A percentile compares a stretch with the other conserved stretches of the same genome.
These are phyloP conservation scores for Peronosclerospora sorghi DNA, from an alignment of 352 stramenopile species.

Conservation along the genomic window DNA sequence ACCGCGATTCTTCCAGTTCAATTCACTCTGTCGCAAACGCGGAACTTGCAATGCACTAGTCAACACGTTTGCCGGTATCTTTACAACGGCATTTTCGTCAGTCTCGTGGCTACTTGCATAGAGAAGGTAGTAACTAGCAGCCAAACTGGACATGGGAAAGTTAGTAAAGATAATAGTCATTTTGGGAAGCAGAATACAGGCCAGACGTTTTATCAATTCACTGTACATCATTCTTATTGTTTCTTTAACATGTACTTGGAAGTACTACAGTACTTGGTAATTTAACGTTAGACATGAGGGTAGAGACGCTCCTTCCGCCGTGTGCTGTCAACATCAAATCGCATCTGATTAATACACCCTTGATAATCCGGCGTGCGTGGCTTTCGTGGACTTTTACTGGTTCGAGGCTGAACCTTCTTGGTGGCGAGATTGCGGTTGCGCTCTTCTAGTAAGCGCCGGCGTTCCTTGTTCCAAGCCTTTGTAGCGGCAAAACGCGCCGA, in stretches of 20 bases:
- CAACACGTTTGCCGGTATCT: not conserved
- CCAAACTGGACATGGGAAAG: constrained; percentile 12
- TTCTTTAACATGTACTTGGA: too few species aligned
- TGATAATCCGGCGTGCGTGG: constrained; percentile 8
- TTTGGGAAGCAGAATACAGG: constrained; percentile 1
- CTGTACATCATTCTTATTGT: too few species aligned
- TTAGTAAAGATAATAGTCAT: constrained; percentile 8
- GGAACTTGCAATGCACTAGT: constrained; percentile 17
- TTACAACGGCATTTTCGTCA: not conserved
- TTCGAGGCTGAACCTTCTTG: constrained; percentile 4
- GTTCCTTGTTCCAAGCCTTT: constrained; percentile 27
- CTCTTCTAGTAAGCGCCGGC: constrained; percentile 23
- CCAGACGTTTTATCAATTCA: not conserved
- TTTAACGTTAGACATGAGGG: too few species aligned
- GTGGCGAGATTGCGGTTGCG: constrained; percentile 13
- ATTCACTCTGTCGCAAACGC: constrained; percentile 26
- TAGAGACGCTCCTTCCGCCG: not conserved
- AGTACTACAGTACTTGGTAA: too few species aligned
- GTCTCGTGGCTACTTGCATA: constrained; percentile 9
- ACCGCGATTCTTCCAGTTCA: constrained; percentile 39
- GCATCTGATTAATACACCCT: constrained; percentile 9
- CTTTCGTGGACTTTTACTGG: constrained; percentile 2
- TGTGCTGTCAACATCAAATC: constrained; percentile 2
- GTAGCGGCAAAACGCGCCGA: constrained; percentile 24
- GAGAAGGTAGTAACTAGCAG: constrained; percentile 23